A percentile compares a stretch with the other conserved stretches of the same genome.
Evolutionary conservation across 1,284 basidiomycete genomes (phyloP).

Genomic region (Irpex lacteus): DNA sequence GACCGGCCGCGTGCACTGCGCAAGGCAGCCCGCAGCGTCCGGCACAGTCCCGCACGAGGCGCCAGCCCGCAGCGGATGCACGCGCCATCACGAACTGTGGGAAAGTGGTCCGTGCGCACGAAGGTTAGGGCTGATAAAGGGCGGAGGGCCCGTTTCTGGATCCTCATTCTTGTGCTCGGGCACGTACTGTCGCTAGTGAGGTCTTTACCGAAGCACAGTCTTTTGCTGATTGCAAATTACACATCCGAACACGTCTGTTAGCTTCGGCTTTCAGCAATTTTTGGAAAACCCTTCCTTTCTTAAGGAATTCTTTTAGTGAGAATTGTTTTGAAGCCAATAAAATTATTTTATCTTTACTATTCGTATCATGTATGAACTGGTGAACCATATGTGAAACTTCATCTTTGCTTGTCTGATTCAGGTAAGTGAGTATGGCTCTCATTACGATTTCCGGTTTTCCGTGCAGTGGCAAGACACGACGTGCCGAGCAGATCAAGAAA

Average conservation of each 20-base stretch:
- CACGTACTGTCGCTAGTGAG: conserved; percentile 90
- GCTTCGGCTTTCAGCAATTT: conserved; percentile 37
- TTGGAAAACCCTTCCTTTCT: conserved; percentile 25
- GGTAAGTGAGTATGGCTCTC: conserved; percentile 71
- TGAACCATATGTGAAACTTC: too few relatives aligned
- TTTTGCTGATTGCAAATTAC: conserved; percentile 93
- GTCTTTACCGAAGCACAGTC: conserved; percentile 77
- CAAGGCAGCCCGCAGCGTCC: neutral
- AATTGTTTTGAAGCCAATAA: neutral
- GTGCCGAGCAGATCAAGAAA: conserved; percentile 64
- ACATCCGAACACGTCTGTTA: conserved; percentile 37
- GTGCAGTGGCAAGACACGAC: conserved; percentile 80
- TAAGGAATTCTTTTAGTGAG: conserved; percentile 11
- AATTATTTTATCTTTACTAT: neutral
- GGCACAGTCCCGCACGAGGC: neutral
- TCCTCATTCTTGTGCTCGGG: conserved; percentile 83
- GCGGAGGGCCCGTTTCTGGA: neutral
- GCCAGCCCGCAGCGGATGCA: neutral
- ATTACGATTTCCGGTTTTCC: conserved; percentile 92
- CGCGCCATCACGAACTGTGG: conserved; percentile 6
- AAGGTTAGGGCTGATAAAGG: conserved; percentile 5
- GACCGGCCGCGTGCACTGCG: neutral
- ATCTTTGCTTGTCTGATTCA: neutral
- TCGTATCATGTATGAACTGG: neutral
- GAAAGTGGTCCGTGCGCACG: conserved; percentile 19